phyloP scores from a whole-genome alignment of 2,329 filamentous ascomycete genomes.

The Bipolaris cookei region DNA sequence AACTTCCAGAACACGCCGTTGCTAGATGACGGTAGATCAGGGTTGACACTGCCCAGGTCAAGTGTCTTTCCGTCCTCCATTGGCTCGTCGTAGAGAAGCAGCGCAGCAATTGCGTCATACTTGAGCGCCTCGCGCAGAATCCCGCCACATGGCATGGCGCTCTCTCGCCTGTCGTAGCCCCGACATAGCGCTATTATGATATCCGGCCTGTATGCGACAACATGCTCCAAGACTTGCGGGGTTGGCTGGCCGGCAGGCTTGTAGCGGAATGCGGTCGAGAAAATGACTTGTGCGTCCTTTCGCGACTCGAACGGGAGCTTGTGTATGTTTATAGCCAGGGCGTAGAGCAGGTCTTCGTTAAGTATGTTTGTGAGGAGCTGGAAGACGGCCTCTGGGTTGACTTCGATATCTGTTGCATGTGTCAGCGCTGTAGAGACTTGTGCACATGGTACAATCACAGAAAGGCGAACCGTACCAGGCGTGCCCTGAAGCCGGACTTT shows the following conservation, averaged over 20 bases:
- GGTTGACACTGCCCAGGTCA: conserved; percentile 77
- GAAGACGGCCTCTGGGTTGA: conserved; percentile 84
- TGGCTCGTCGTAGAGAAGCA: conserved; percentile 92
- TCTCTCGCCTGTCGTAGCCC: conserved; percentile 88
- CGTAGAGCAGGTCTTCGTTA: conserved; percentile 85
- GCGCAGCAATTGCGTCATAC: conserved; percentile 85
- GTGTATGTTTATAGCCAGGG: conserved; percentile 81
- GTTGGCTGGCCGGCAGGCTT: conserved; percentile 74
- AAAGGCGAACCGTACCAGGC: conserved; percentile 65
- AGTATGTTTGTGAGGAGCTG: conserved; percentile 84
- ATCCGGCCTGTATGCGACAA: conserved; percentile 84
- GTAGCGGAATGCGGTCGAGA: conserved; percentile 93
- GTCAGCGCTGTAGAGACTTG: conserved; percentile 20
- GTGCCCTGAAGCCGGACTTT: conserved; percentile 93
- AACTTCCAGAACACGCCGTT: conserved; percentile 94
- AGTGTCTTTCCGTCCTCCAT: conserved; percentile 74
- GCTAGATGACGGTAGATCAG: conserved; percentile 75
- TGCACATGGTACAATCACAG: not conserved
- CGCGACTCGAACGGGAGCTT: conserved; percentile 92
- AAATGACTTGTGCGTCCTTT: conserved; percentile 94
- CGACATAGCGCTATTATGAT: conserved; percentile 87
- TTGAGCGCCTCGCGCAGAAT: conserved; percentile 90
- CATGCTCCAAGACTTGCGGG: conserved; percentile 84
- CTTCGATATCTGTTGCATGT: conserved; percentile 74
- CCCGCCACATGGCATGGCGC: conserved; percentile 87